A percentile compares a stretch with the other conserved stretches of the same genome.
These are phyloP conservation scores for Kwoniella shandongensis DNA, from an alignment of 768 basidiomycete species.

Conservation along the genomic window DNA sequence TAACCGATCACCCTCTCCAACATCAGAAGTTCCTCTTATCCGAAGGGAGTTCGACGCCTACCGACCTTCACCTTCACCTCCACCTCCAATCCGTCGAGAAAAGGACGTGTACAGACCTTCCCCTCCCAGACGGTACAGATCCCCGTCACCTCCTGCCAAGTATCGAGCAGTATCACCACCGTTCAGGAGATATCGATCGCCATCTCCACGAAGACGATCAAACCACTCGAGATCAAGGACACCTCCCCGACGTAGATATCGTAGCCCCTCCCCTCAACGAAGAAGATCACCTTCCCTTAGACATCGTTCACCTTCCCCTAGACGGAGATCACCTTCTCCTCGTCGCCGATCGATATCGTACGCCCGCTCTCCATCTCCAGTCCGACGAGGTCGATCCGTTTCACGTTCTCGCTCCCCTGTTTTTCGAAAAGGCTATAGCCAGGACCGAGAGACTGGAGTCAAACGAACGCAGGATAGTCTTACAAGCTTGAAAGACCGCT, in stretches of 20 bases:
- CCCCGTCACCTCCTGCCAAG: not conserved
- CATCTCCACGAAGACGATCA: not conserved
- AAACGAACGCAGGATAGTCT: not conserved
- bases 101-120: constrained; percentile 10
- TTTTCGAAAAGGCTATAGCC: not conserved
- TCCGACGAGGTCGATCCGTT: constrained; percentile 2
- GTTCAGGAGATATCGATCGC: not conserved
- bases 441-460: not conserved
- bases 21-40: not conserved
- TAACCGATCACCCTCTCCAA: constrained; percentile 1
- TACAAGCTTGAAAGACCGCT: constrained; percentile 12
- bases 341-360: not conserved
- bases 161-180: not conserved
- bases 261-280: not conserved
- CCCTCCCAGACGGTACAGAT: constrained; percentile 2
- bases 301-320: not conserved
- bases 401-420: not conserved
- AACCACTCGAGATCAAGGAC: constrained; percentile 12
- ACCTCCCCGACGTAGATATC: constrained; percentile 4
- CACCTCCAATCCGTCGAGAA: constrained; percentile 5
- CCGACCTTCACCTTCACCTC: constrained; percentile 5
- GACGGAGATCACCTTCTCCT: constrained; percentile 4
- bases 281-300: constrained; percentile 1
- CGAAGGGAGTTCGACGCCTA: constrained; percentile 7
- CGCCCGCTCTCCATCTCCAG: not conserved